phyloP scores from a whole-genome alignment of 805 yeast genomes.

The Phaffomyces thermotolerans region DNA sequence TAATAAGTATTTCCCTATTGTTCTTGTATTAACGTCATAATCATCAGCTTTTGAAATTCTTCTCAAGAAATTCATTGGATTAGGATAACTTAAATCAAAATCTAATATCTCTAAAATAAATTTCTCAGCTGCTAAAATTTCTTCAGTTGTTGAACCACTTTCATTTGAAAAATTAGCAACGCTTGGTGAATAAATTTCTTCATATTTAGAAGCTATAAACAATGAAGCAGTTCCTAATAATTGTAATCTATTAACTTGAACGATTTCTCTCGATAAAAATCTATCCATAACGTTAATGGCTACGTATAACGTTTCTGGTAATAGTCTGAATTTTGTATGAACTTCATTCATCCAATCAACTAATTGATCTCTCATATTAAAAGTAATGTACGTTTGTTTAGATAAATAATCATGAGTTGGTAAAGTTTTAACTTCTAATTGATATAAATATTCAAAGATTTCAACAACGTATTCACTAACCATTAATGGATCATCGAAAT shows the following conservation, averaged over 20 bases:
- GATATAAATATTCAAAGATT: slow-evolving; percentile 73
- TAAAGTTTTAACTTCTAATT: slow-evolving; percentile 62
- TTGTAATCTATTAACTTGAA: slow-evolving; percentile 76
- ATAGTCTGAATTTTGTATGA: slow-evolving; percentile 72
- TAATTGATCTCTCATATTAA: slow-evolving; percentile 66
- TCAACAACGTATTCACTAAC: slow-evolving; percentile 88
- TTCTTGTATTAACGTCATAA: slow-evolving; percentile 84
- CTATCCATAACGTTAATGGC: slow-evolving; percentile 86
- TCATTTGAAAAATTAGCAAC: slow-evolving; percentile 81
- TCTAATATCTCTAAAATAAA: slow-evolving; percentile 65
- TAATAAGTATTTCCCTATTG: slow-evolving; percentile 78
- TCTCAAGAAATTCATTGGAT: slow-evolving; percentile 88
- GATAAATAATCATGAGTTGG: slow-evolving; percentile 40
- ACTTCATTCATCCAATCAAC: slow-evolving; percentile 95
- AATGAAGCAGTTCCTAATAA: slow-evolving; percentile 79
- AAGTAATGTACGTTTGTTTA: slow-evolving; percentile 36
- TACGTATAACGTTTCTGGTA: slow-evolving; percentile 81
- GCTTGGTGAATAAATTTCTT: slow-evolving; percentile 87
- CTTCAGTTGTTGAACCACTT: slow-evolving; percentile 75
- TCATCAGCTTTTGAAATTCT: slow-evolving; percentile 92
- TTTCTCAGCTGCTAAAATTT: slow-evolving; percentile 79
- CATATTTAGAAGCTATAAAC: slow-evolving; percentile 88
- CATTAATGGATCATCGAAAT: slow-evolving; percentile 78
- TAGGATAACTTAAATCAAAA: slow-evolving; percentile 79
- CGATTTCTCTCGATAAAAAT: slow-evolving; percentile 69